Conservation (phyloP, 2,329 filamentous ascomycete genomes). For the Colletotrichum coccodes region DNA sequence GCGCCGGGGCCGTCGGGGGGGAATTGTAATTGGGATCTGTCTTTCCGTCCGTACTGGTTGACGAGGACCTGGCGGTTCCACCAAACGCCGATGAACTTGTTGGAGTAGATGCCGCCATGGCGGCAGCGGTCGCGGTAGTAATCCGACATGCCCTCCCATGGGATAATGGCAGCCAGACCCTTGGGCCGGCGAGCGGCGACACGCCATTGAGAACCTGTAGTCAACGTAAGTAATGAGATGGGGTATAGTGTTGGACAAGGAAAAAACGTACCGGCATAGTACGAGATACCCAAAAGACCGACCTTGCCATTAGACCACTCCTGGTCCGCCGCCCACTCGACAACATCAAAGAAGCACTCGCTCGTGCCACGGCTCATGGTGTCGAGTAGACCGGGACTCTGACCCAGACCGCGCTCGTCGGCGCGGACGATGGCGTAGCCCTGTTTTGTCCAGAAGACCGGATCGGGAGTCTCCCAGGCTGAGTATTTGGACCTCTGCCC, state of each 20-base stretch:
- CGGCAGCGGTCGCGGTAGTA: constrained; percentile 67
- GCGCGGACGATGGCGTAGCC: constrained; percentile 66
- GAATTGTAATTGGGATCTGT: constrained; percentile 41
- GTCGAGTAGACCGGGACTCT: constrained; percentile 57
- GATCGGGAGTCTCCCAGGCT: constrained; percentile 69
- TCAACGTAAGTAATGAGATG: constrained; percentile 35
- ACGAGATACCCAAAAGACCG: constrained; percentile 58
- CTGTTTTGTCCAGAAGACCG: constrained; percentile 63
- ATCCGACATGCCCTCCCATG: constrained; percentile 65
- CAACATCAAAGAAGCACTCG: constrained; percentile 59
- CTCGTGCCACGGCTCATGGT: constrained; percentile 60
- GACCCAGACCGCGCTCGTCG: constrained; percentile 59
- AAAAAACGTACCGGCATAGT: constrained; percentile 49
- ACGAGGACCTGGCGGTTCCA: constrained; percentile 73
- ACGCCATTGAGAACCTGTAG: constrained; percentile 54
- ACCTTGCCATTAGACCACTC: constrained; percentile 60
- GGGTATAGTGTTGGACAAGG: no score
- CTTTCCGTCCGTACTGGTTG: constrained; percentile 74
- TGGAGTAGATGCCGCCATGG: constrained; percentile 70
- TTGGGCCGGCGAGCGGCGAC: constrained; percentile 58
- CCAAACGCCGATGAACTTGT: constrained; percentile 71
- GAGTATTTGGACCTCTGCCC: constrained; percentile 64
- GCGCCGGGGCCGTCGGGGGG: constrained; percentile 39
- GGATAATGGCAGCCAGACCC: constrained; percentile 58
- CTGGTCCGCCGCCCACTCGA: constrained; percentile 60